Evolutionary conservation across 176 grass and related monocot species (phyloP).

Genomic region (Urochloa ruziziensis): DNA sequence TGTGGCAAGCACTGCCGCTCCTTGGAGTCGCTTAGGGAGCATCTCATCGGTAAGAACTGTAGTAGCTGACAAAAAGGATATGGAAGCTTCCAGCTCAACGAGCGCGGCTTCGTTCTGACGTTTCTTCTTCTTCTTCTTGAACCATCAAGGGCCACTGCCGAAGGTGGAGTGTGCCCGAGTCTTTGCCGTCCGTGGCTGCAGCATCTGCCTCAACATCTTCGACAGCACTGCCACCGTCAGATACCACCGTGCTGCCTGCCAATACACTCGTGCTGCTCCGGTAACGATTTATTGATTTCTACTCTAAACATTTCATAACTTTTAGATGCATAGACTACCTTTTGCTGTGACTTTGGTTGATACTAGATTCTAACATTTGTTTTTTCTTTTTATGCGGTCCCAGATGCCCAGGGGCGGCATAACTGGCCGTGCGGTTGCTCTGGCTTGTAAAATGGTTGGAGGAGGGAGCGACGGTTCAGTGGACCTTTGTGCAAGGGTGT

Average conservation of each 20-base stretch:
- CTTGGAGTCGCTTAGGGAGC: constrained; percentile 86
- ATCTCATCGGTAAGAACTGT: constrained; percentile 82
- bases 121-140: not conserved
- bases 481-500: constrained; percentile 70
- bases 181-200: constrained; percentile 64
- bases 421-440: constrained; percentile 51
- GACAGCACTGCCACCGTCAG: constrained; percentile 56
- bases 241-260: constrained; percentile 64
- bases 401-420: constrained; percentile 57
- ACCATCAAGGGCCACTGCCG: constrained; percentile 87
- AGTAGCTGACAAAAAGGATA: no score
- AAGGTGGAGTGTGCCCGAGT: constrained; percentile 76
- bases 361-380: not conserved
- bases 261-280: constrained; percentile 62
- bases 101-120: not conserved
- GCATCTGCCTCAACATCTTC: constrained; percentile 77
- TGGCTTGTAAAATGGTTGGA: constrained; percentile 78
- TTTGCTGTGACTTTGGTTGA: not conserved
- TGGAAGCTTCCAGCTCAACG: not conserved
- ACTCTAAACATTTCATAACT: not conserved
- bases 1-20: constrained; percentile 91
- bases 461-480: constrained; percentile 71
- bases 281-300: constrained; percentile 15
- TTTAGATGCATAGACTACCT: not conserved
- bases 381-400: not conserved